phyloP scores from a whole-genome alignment of 78 protist species.

The Dictyostelium intermedium region DNA sequence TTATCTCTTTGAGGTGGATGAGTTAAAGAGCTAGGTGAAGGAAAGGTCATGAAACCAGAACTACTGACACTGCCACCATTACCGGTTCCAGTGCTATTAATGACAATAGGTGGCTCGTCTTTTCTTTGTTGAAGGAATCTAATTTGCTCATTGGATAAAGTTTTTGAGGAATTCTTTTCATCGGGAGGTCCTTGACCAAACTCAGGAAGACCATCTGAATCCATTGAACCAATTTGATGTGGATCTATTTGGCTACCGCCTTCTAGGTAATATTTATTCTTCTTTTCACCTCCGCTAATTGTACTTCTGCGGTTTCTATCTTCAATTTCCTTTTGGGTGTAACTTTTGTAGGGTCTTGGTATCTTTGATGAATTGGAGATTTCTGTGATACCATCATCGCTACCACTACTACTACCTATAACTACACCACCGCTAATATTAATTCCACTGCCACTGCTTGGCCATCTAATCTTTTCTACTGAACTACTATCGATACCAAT shows the following conservation, averaged over 20 bases:
- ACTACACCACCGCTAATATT: background rate
- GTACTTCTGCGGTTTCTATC: constrained; percentile 38
- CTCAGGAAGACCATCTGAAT: background rate
- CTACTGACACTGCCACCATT: background rate
- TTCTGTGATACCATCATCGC: background rate
- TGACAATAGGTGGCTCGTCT: background rate
- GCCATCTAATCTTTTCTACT: constrained; percentile 10
- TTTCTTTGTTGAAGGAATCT: background rate
- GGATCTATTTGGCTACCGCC: background rate
- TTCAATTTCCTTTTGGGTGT: constrained; percentile 13
- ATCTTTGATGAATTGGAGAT: background rate
- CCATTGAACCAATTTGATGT: background rate
- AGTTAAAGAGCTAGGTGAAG: background rate
- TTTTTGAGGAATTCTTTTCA: constrained; percentile 5
- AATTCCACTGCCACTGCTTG: background rate
- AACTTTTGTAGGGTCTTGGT: background rate
- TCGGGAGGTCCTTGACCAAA: background rate
- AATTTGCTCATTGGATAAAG: background rate
- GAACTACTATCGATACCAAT: background rate
- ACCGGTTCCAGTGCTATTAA: background rate
- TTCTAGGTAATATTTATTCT: background rate
- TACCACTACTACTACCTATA: background rate
- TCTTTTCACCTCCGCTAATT: constrained; percentile 44
- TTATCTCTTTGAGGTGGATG: constrained; percentile 49
- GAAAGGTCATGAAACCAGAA: background rate